phyloP scores from a whole-genome alignment of 225 moss, liverwort and hornwort species.

The Climacium dendroides region DNA sequence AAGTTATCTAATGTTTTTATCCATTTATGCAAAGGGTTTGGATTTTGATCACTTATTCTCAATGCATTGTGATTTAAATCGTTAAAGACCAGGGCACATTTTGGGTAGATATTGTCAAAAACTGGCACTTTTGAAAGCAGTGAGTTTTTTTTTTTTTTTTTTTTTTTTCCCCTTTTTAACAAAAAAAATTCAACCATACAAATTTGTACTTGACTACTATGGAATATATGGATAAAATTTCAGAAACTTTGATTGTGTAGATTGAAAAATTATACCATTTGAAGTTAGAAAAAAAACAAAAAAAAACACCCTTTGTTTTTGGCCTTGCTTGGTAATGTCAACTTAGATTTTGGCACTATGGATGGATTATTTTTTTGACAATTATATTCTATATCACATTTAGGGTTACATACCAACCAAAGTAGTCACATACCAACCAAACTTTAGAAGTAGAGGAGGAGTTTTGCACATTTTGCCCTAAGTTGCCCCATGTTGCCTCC shows the following conservation, averaged over 20 bases:
- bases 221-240: too few relatives aligned
- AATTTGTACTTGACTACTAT: too few relatives aligned
- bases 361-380: not conserved
- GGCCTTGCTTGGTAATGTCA: not conserved
- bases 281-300: not conserved
- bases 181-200: too few relatives aligned
- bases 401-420: too few relatives aligned
- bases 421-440: not conserved
- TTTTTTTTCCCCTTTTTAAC: too few relatives aligned
- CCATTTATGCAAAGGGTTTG: too few relatives aligned
- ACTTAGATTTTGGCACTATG: rapidly evolving
- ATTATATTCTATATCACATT: not conserved
- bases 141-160: too few relatives aligned
- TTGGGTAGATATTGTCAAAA: not conserved
- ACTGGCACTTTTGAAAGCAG: too few relatives aligned
- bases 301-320: not conserved
- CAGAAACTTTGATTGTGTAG: too few relatives aligned
- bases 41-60: not conserved
- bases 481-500: not conserved
- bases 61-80: not conserved
- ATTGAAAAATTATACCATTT: too few relatives aligned
- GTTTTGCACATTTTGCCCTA: not conserved
- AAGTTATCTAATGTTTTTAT: too few relatives aligned
- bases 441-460: not conserved
- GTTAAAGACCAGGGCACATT: too few relatives aligned